Evolutionary conservation across 805 yeast species (phyloP).

Genomic region (Metschnikowia koreensis): DNA sequence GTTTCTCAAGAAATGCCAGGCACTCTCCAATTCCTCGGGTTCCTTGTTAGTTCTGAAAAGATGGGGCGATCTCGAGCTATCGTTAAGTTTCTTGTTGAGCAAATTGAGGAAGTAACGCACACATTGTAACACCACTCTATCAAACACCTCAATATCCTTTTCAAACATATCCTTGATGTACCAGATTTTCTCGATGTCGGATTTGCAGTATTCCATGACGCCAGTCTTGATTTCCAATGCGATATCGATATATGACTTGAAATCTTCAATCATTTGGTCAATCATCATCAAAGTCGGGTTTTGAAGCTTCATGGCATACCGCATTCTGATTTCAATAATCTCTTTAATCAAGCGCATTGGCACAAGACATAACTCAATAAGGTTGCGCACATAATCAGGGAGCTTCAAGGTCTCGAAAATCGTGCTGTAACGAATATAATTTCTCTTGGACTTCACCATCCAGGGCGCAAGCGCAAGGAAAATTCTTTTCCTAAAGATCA

Average conservation of each 20-base stretch:
- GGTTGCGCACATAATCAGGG: conserved; percentile 66
- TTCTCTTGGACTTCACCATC: conserved; percentile 75
- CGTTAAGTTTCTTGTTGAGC: conserved; percentile 73
- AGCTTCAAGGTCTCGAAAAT: conserved; percentile 66
- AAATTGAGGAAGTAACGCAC: conserved; percentile 69
- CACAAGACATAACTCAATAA: conserved; percentile 66
- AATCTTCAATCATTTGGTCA: conserved; percentile 88
- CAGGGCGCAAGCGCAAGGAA: conserved; percentile 74
- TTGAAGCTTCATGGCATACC: conserved; percentile 72
- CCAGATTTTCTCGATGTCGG: conserved; percentile 63
- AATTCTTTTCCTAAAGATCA: conserved; percentile 67
- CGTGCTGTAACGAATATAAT: conserved; percentile 60
- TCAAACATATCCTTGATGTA: conserved; percentile 63
- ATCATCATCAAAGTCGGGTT: conserved; percentile 94
- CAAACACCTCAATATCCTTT: conserved; percentile 49
- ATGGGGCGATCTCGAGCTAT: conserved; percentile 59
- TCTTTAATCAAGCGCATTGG: conserved; percentile 81
- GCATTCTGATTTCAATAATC: conserved; percentile 67
- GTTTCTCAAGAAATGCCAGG: conserved; percentile 75
- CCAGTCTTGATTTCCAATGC: conserved; percentile 75
- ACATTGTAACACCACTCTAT: conserved; percentile 68
- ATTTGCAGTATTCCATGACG: conserved; percentile 55
- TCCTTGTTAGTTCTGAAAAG: conserved; percentile 84
- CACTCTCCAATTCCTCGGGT: conserved; percentile 82
- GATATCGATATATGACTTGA: conserved; percentile 69